phyloP scores from a whole-genome alignment of 1,284 basidiomycete species.

The Ustilago hordei region DNA sequence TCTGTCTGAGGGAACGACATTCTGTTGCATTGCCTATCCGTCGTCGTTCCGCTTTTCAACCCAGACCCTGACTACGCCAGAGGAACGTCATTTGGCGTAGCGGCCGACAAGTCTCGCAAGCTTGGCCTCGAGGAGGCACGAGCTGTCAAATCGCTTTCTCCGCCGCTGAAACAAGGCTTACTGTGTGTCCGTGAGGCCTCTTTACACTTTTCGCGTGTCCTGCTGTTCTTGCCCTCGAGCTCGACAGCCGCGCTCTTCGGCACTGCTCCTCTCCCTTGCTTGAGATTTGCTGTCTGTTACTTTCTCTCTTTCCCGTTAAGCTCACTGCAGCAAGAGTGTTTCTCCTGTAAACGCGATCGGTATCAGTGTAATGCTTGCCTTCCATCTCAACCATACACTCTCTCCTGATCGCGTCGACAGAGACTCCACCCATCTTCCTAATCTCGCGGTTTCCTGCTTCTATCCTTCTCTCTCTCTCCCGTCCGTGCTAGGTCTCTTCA shows the following conservation, averaged over 20 bases:
- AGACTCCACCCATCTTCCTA: background rate
- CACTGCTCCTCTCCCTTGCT: background rate
- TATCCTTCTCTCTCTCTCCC: background rate
- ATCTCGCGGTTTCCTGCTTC: constrained; percentile 3
- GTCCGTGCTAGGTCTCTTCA: too few species aligned
- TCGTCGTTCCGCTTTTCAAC: background rate
- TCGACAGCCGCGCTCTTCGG: constrained; percentile 5
- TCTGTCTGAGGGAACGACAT: background rate
- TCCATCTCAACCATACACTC: background rate
- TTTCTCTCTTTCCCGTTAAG: background rate
- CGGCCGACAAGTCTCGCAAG: constrained; percentile 6
- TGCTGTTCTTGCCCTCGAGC: background rate
- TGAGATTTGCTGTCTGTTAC: background rate
- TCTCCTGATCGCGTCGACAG: background rate
- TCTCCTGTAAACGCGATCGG: constrained; percentile 2
- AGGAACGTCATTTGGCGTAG: background rate
- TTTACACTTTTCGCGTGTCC: background rate
- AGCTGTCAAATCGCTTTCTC: constrained; percentile 16
- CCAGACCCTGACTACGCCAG: too few species aligned
- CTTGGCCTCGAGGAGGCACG: background rate
- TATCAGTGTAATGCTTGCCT: background rate
- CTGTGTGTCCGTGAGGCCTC: background rate
- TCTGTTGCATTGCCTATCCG: background rate
- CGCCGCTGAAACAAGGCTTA: constrained; percentile 18
- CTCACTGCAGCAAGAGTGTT: background rate